Conservation (phyloP, 768 basidiomycete genomes). For the Steccherinum ochraceum region DNA sequence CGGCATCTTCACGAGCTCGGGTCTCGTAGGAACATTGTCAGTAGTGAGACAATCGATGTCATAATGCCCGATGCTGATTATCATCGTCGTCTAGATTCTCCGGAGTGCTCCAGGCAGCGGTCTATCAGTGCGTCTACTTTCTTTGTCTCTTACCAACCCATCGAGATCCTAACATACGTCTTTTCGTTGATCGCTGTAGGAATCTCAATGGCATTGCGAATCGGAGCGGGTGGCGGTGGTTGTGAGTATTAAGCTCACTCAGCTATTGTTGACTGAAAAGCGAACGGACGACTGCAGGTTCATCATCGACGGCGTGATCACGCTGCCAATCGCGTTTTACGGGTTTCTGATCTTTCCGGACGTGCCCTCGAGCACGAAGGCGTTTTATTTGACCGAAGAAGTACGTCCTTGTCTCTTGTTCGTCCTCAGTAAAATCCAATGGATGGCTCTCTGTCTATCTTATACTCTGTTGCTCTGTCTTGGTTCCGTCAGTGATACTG, state of each 20-base stretch:
- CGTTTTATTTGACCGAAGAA: constrained; percentile 57
- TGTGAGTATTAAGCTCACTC: constrained; percentile 31
- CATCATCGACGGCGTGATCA: constrained; percentile 66
- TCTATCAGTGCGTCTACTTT: constrained; percentile 40
- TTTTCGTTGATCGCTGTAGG: constrained; percentile 27
- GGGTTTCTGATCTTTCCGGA: constrained; percentile 72
- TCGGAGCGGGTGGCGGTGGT: constrained; percentile 64
- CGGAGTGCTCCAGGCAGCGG: constrained; percentile 56
- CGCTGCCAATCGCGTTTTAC: constrained; percentile 64
- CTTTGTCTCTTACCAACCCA: neutral
- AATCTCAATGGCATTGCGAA: constrained; percentile 45
- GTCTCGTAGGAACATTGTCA: constrained; percentile 55
- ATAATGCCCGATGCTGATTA: neutral
- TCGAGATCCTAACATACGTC: neutral
- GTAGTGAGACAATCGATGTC: constrained; percentile 8
- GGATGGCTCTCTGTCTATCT: neutral
- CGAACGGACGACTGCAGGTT: constrained; percentile 32
- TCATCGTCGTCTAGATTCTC: constrained; percentile 41
- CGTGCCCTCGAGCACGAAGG: constrained; percentile 55
- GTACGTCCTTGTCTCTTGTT: constrained; percentile 29
- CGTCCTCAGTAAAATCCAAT: neutral
- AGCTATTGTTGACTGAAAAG: neutral
- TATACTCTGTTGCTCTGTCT: no score
- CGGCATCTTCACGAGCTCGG: constrained; percentile 65
- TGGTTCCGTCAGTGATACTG: neutral